Evolutionary conservation across 495 filamentous ascomycete species (phyloP), one percentile per base, ranked within the genome.

Genomic region (Filosporella fistucella): DNA sequence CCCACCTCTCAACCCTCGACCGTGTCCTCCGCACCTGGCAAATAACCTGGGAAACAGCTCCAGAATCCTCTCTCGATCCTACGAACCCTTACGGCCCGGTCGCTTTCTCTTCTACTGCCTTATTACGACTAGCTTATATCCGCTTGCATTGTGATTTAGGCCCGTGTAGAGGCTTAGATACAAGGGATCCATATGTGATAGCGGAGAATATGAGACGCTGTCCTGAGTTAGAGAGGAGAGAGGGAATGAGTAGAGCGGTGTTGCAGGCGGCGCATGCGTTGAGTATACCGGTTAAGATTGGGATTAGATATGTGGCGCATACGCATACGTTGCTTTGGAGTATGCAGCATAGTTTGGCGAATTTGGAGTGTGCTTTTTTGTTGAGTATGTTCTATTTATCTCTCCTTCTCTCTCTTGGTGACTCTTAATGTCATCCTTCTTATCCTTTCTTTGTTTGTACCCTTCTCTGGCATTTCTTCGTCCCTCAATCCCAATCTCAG

Each of bases 321-420:
- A 84, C 79, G 1, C 83, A 86, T 51, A 81, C 80, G 2, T 70
- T 77, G 5, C 74, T 82, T 38, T 88, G 84, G 84, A 84, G 81
- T 21, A 82, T 85, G 53, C 83, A 88, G 51, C 81, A 88, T 53
- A 80, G 78, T 1, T 58, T 88, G 6, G 82, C 77, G 54, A 84
- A 82, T 30, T 68, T 86, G 0, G 84, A 88, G 60, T 88, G 82
- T 47, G 84, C 83, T 12, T 76, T 85, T 9, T 69, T 88, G 1
- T 63, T 88, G 10, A 75, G 72, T 42, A 75, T 72, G 61, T 76
- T 24, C 22, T 43, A 18, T 10, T 6, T 20, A 14, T 6, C n/a
- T n/a, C 4, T 14, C n/a, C 21, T 20, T 32, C 49, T 33, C 68
- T 71, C 62, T 71, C 11, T 56, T 73, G 35, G 71, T 68, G 2